Conservation (phyloP, 1,284 basidiomycete species). For the Exobasidium rhododendri region DNA sequence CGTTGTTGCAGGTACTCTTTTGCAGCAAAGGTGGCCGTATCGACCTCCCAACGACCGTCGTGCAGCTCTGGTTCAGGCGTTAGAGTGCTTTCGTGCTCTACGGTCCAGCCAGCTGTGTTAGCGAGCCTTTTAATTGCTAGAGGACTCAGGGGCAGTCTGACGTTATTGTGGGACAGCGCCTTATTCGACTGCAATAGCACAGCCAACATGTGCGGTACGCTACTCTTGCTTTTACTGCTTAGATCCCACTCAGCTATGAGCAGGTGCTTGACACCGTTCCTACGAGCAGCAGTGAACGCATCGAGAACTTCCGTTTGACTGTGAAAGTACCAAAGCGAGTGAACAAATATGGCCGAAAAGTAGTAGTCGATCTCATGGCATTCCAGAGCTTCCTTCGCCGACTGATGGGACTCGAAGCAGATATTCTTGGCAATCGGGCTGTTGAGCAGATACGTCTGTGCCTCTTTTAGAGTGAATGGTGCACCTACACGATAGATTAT, state of each 20-base stretch:
- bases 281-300: background rate
- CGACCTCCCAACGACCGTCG: conserved; percentile 1
- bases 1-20: background rate
- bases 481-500: no score
- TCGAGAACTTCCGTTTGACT: background rate
- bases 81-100: background rate
- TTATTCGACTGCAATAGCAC: background rate
- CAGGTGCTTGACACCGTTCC: background rate
- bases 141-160: background rate
- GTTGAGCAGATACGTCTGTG: background rate
- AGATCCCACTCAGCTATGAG: conserved; percentile 1
- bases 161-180: background rate
- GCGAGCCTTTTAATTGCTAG: background rate
- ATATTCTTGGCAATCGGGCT: background rate
- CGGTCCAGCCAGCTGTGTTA: background rate
- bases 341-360: background rate
- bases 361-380: background rate
- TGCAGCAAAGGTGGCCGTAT: background rate
- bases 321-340: background rate
- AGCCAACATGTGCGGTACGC: background rate
- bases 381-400: background rate
- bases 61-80: background rate
- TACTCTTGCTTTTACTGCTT: background rate
- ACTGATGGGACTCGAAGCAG: background rate
- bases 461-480: background rate